Evolutionary conservation across 306 rosid genomes (phyloP).

Genomic region (Dryas drummondii): DNA sequence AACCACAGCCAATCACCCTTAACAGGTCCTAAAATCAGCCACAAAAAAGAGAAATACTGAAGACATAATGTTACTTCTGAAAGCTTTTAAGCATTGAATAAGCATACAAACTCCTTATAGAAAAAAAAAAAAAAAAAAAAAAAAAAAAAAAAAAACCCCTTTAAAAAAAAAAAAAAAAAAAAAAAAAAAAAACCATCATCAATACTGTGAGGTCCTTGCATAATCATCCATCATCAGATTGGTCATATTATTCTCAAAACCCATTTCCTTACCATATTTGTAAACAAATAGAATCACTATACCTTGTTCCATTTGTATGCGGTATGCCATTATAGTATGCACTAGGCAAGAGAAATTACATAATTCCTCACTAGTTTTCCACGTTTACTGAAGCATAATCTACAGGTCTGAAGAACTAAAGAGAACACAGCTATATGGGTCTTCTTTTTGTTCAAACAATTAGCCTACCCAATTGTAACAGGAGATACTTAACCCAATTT

Average conservation of each 20-base stretch:
- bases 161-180: too few relatives aligned
- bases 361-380: slow-evolving; percentile 2
- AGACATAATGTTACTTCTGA: neutral
- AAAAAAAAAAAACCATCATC: too few relatives aligned
- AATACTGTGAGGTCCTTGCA: too few relatives aligned
- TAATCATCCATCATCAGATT: neutral
- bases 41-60: neutral
- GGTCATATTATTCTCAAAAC: neutral
- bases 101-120: too few relatives aligned
- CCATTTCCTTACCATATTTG: neutral
- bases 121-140: too few relatives aligned
- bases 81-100: neutral
- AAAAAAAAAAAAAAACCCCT: too few relatives aligned
- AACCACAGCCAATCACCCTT: neutral
- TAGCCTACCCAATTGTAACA: too few relatives aligned
- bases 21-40: neutral
- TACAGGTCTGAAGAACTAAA: neutral
- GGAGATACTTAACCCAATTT: too few relatives aligned
- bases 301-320: neutral
- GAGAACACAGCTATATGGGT: neutral
- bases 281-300: neutral
- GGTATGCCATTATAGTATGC: neutral
- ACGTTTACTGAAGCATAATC: neutral
- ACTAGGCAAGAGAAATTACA: too few relatives aligned
- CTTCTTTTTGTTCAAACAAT: neutral